Evolutionary conservation across 345 rosid species (phyloP).

Genomic region (Ceriops tagal): DNA sequence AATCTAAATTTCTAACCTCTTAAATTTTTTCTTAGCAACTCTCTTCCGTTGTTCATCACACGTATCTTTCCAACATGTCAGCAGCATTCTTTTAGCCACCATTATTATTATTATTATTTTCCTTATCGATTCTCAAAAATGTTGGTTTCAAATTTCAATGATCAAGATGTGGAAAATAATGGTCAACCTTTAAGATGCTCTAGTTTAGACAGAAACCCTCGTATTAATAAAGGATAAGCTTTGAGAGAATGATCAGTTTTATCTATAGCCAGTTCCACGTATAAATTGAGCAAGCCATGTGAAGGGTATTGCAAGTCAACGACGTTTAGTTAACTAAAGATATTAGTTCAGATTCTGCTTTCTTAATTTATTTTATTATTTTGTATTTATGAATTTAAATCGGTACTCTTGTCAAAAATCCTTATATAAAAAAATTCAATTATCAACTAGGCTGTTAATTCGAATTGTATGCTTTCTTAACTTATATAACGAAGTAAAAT

Average conservation of each 20-base stretch:
- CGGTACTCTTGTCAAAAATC: too few species aligned
- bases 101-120: background rate
- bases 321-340: constrained; percentile 2
- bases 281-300: constrained; percentile 11
- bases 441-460: too few species aligned
- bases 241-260: constrained; percentile 32
- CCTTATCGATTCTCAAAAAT: constrained; percentile 9
- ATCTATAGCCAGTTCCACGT: constrained; percentile 9
- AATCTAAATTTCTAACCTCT: too few species aligned
- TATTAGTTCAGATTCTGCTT: too few species aligned
- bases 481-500: too few species aligned
- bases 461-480: too few species aligned
- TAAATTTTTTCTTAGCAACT: too few species aligned
- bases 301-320: constrained; percentile 22
- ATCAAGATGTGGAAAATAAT: constrained; percentile 34
- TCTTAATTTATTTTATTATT: too few species aligned
- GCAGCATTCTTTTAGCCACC: background rate
- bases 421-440: too few species aligned
- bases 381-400: too few species aligned
- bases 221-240: constrained; percentile 8
- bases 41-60: too few species aligned
- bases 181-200: constrained; percentile 33
- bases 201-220: constrained; percentile 13
- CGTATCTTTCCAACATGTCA: too few species aligned
- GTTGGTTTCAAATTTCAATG: constrained; percentile 32